Base-by-base conservation (phyloP, 495 filamentous ascomycete species). In the Trichoderma reesei region DNA sequence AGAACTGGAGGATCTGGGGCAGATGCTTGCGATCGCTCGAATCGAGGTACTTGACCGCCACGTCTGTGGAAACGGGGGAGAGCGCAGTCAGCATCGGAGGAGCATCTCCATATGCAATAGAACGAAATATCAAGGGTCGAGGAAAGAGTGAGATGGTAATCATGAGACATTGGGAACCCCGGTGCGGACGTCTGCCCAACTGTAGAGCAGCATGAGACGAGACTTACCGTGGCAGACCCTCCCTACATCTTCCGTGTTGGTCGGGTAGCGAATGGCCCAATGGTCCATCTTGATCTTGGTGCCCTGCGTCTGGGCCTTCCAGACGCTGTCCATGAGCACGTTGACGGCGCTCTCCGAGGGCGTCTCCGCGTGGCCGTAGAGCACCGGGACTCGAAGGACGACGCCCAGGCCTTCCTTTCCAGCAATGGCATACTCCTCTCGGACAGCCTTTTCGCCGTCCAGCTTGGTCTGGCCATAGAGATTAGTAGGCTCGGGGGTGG, bases 401-500 rank as follows among this genome's bases (percentile, higher is more conserved):
- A 94, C 78, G 1, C 84, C 88, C 20, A 85, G 70, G 0, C 80
- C 79, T n/a, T 70, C 66, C 63, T 74, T 78, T 1, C 79, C 78
- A 3, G 77, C 81, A 5, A 76, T 68, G 63, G 74, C 68, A 61
- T 80, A 90, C 62, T 73, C 84, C 64, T 80, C 80, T 9, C 92
- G 71, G 8, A 93, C 87, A 16, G 85, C 92, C 44, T 77, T 69
- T 72, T 97, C 92, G 0, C 92, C 92, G 46, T 90, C 91, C 3
- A 88, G 80, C 79, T 97, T 97, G 26, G 91, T 88, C 74, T 91
- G 80, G 11, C 92, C 92, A 72, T 97, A 97, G 59, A 92, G 71
- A 69, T 96, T 97, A 1, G 91, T 85, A 4, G 92, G 91, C 3
- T 80, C 76, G 0, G 89, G 82, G 26, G 76, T 68, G 3, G 86